Evolutionary conservation across 495 filamentous ascomycete genomes (phyloP).

Genomic region (Cercophora scortea): DNA sequence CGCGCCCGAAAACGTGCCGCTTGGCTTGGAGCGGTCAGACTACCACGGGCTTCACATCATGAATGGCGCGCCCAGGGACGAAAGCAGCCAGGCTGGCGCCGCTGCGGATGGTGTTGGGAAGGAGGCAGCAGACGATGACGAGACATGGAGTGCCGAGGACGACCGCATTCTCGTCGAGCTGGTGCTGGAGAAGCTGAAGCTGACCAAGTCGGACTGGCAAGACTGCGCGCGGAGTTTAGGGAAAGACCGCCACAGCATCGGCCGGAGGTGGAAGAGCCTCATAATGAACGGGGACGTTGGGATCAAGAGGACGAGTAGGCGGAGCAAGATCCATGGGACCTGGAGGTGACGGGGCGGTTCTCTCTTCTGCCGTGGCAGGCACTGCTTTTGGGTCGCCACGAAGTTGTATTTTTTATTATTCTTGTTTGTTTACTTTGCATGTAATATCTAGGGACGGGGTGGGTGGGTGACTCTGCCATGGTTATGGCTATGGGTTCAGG

Average conservation of each 20-base stretch:
- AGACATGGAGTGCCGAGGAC: constrained; percentile 57
- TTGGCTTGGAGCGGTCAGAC: constrained; percentile 56
- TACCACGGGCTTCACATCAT: constrained; percentile 50
- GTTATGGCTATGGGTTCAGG: too few species aligned
- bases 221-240: constrained; percentile 65
- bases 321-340: constrained; percentile 42
- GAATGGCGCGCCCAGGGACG: constrained; percentile 19
- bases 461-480: too few species aligned
- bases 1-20: constrained; percentile 57
- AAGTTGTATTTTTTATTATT: neutral
- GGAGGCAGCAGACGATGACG: constrained; percentile 36
- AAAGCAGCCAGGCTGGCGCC: constrained; percentile 22
- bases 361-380: neutral
- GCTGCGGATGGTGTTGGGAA: constrained; percentile 29
- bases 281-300: constrained; percentile 55
- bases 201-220: constrained; percentile 68
- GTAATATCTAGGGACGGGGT: neutral
- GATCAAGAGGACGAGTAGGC: constrained; percentile 40
- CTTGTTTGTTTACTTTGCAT: neutral
- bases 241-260: constrained; percentile 59
- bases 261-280: constrained; percentile 59
- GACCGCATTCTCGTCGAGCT: constrained; percentile 65
- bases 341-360: constrained; percentile 34
- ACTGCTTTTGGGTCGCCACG: too few species aligned
- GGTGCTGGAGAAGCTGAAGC: constrained; percentile 66